Conservation (phyloP, 2,329 filamentous ascomycete genomes). For the Fusarium hostae region DNA sequence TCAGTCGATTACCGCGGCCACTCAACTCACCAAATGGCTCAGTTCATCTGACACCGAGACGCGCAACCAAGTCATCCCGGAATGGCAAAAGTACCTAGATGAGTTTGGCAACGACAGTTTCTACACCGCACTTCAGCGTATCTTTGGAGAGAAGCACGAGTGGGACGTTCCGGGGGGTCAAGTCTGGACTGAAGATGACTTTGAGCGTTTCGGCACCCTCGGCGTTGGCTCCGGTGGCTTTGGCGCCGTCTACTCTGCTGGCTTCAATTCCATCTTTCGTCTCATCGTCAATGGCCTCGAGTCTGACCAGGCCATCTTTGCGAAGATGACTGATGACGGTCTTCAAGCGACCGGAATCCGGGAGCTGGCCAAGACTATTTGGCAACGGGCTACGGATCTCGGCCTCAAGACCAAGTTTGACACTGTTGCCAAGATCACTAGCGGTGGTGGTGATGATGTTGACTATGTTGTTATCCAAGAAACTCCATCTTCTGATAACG, state of each 20-base stretch:
- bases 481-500: neutral
- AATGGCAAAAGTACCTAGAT: neutral
- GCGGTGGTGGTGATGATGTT: neutral
- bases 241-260: neutral
- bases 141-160: neutral
- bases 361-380: neutral
- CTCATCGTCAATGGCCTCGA: neutral
- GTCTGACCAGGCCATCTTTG: neutral
- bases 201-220: neutral
- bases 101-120: neutral
- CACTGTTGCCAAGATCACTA: neutral
- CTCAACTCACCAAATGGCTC: neutral
- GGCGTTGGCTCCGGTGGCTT: neutral
- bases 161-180: neutral
- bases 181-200: neutral
- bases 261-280: neutral
- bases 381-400: neutral
- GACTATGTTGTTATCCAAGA: neutral
- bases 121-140: neutral
- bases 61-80: neutral
- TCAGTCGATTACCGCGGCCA: neutral
- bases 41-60: neutral
- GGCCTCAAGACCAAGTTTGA: neutral
- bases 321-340: neutral
- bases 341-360: neutral